phyloP scores from a whole-genome alignment of 176 grass and related monocot genomes.

The Avena sativa region DNA sequence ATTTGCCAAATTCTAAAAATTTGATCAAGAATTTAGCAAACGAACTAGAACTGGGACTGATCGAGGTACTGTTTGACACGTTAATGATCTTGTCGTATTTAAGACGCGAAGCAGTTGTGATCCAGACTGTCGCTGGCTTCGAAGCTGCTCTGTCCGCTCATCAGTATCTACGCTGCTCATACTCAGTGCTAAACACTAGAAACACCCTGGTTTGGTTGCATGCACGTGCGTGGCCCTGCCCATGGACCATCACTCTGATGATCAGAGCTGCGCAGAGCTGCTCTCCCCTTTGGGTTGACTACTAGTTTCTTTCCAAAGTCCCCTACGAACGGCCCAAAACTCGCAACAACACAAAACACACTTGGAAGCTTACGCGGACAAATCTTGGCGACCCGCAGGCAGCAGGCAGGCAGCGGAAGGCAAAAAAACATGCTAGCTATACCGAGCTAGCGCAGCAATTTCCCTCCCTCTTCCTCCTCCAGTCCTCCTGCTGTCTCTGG shows the following conservation, averaged over 20 bases:
- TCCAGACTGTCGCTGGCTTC: background rate
- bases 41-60: too few relatives aligned
- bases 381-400: background rate
- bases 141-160: background rate
- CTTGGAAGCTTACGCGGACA: background rate
- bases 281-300: background rate
- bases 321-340: background rate
- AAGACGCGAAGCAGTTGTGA: background rate
- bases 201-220: constrained; percentile 48
- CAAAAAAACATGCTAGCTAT: background rate
- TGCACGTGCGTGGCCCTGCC: constrained; percentile 36
- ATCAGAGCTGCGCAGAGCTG: constrained; percentile 5
- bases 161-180: background rate
- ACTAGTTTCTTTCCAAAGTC: background rate
- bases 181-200: constrained; percentile 39
- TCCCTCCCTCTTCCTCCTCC: constrained; percentile 2
- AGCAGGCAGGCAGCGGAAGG: background rate
- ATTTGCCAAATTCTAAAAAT: too few relatives aligned
- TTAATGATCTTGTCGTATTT: background rate
- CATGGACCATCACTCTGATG: constrained; percentile 42
- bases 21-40: too few relatives aligned
- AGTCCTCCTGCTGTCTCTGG: background rate
- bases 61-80: too few relatives aligned
- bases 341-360: constrained; percentile 14
- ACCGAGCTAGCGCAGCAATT: constrained; percentile 16